Percentiles rank a stretch among this genome's conserved stretches.
phyloP scores from a whole-genome alignment of 2,329 filamentous ascomycete genomes.

The Metarhizium rileyi region DNA sequence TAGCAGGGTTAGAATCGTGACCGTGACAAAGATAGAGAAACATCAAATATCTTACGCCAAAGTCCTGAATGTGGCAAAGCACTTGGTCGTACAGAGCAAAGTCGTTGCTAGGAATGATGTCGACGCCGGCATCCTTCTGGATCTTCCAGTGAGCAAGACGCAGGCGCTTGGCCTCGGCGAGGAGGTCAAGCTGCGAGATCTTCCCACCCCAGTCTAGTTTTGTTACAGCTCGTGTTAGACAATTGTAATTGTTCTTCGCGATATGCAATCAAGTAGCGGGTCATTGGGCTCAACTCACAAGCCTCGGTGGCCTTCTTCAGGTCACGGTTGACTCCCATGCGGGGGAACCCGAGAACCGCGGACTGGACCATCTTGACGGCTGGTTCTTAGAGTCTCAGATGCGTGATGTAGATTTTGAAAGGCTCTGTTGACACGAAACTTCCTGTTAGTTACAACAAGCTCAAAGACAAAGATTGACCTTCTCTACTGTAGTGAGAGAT shows the following conservation, averaged over 20 bases:
- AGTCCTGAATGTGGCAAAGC: constrained; percentile 95
- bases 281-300: constrained; percentile 44
- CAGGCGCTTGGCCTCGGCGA: constrained; percentile 92
- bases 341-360: constrained; percentile 93
- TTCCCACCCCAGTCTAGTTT: constrained; percentile 82
- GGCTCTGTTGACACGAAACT: constrained; percentile 3
- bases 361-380: constrained; percentile 51
- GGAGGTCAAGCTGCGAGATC: constrained; percentile 80
- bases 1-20: constrained; percentile 7
- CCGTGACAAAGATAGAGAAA: neutral
- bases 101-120: constrained; percentile 98
- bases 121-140: constrained; percentile 96
- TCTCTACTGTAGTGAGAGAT: neutral
- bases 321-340: constrained; percentile 97
- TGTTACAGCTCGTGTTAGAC: constrained; percentile 13
- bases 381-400: constrained; percentile 11
- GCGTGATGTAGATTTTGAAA: constrained; percentile 5
- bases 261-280: neutral
- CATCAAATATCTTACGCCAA: constrained; percentile 58
- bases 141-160: constrained; percentile 98
- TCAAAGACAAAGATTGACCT: neutral
- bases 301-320: constrained; percentile 99
- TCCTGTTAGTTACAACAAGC: constrained; percentile 4
- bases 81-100: constrained; percentile 98
- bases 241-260: constrained; percentile 4